Percentiles rank a stretch among this genome's conserved stretches.
Conservation (phyloP, 805 yeast genomes). For the Nakazawaea wickerhamii region DNA sequence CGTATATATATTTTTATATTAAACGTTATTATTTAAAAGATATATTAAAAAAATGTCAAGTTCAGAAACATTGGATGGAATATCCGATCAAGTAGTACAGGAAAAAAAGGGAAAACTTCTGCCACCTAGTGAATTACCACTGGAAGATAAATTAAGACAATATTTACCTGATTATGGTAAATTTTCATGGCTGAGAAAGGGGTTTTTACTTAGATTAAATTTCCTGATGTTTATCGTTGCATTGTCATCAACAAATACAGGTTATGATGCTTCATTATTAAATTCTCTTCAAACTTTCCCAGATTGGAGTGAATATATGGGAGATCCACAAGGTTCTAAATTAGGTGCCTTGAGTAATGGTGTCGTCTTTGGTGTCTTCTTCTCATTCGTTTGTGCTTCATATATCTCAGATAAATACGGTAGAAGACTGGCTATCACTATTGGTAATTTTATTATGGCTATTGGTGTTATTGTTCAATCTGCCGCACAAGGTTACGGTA, state of each 20-base stretch:
- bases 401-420: slow-evolving; percentile 40
- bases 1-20: background rate
- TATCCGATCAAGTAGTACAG: background rate
- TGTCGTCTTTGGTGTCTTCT: slow-evolving; percentile 33
- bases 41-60: slow-evolving; percentile 1
- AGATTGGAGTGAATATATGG: slow-evolving; percentile 35
- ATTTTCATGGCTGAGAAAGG: slow-evolving; percentile 5
- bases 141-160: slow-evolving; percentile 17
- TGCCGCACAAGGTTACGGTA: slow-evolving; percentile 28
- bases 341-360: slow-evolving; percentile 39
- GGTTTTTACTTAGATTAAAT: slow-evolving; percentile 29
- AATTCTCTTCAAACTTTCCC: slow-evolving; percentile 44
- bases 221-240: slow-evolving; percentile 34
- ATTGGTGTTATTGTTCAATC: slow-evolving; percentile 53
- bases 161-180: slow-evolving; percentile 12
- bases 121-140: slow-evolving; percentile 28
- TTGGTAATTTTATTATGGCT: slow-evolving; percentile 48
- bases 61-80: slow-evolving; percentile 3
- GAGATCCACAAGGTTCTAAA: slow-evolving; percentile 32
- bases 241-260: slow-evolving; percentile 38
- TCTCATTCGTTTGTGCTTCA: slow-evolving; percentile 7
- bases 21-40: background rate
- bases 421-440: slow-evolving; percentile 49
- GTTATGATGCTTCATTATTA: slow-evolving; percentile 40
- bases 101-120: slow-evolving; percentile 46